Base-by-base conservation (phyloP, 1,284 basidiomycete species). In the Cystobasidium pallidum region DNA sequence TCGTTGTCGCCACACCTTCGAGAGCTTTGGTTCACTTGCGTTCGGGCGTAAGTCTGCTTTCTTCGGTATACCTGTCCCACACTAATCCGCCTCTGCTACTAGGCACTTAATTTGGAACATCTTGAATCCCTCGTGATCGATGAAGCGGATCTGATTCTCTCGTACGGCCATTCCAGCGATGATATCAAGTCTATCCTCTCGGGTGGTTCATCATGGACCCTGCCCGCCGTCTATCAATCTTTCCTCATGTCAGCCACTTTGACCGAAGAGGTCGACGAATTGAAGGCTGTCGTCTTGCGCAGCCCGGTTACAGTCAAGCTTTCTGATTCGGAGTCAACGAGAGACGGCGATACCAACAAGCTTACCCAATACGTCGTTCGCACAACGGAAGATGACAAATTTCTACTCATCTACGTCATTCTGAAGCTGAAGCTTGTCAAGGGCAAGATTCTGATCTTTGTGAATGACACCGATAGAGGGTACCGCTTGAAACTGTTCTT, bases 191-290 rank as follows among this genome's bases (percentile, higher is more conserved):
- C 90, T 70, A 91, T 99, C 59, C 88, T 97, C 75, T 85, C 85
- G 64, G 90, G 89, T 24, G 81, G 82, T 0, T 45, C 36, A 45
- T 47, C 54, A 41, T 82, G 82, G 58, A 88, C 86, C 78, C 85
- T 99, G 6, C 94, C 95, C 15, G 91, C 89, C 78, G 86, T 95
- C 54, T 92, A 91, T 78, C 96, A 99, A 81, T 92, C 91, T 8
- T 95, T 95, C 81, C 84, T 99, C 59, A 97, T 99, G 93, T 94
- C 91, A 79, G 96, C 96, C 2, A 99, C 96, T 0, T 90, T 99
- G 88, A 94, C 93, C 21, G 91, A 94, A 77, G 96, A 99, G 78
- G 92, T 99, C 3, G 90, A 94, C 78, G 85, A 88, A 74, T 84
- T 99, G 70, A 95, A 96, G 80, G 92, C 92, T 3, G 84, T 98